Evolutionary conservation across 108 stramenopile genomes (phyloP).

Genomic region (Conticribra guillardii): DNA sequence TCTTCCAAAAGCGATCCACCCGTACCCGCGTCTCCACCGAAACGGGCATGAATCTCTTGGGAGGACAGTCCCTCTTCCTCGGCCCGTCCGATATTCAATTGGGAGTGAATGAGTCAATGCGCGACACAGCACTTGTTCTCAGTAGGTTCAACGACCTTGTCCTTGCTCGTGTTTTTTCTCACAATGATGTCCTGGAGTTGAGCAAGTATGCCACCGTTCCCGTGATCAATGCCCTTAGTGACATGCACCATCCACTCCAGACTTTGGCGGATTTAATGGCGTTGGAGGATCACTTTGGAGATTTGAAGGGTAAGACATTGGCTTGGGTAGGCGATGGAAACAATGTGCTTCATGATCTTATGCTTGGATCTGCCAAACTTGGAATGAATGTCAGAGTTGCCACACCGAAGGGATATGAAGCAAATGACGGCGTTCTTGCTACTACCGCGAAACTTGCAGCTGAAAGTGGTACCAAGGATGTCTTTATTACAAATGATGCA

Average conservation of each 20-base stretch:
- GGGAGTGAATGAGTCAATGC: constrained; percentile 95
- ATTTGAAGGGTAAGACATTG: constrained; percentile 83
- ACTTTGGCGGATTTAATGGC: constrained; percentile 97
- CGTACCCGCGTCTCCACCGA: constrained; percentile 97
- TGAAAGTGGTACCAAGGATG: constrained; percentile 59
- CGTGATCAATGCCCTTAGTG: constrained; percentile 96
- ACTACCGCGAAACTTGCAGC: constrained; percentile 63
- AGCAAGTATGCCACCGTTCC: constrained; percentile 87
- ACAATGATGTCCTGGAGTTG: constrained; percentile 83
- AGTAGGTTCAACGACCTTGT: constrained; percentile 92
- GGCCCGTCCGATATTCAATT: constrained; percentile 95
- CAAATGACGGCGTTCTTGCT: constrained; percentile 69
- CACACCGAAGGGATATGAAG: constrained; percentile 91
- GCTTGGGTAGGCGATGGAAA: constrained; percentile 99
- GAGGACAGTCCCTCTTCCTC: constrained; percentile 94
- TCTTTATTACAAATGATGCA: constrained; percentile 74
- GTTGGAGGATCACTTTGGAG: constrained; percentile 91
- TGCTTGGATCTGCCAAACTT: constrained; percentile 89
- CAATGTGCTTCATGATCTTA: constrained; percentile 97
- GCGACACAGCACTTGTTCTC: constrained; percentile 90
- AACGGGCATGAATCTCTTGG: constrained; percentile 93
- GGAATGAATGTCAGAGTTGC: constrained; percentile 96
- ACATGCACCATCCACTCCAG: constrained; percentile 97
- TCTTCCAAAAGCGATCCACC: constrained; percentile 96
- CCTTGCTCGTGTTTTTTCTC: constrained; percentile 93